phyloP scores from a whole-genome alignment of 371 early-diverging fungal species.

The Smittium mucronatum region DNA sequence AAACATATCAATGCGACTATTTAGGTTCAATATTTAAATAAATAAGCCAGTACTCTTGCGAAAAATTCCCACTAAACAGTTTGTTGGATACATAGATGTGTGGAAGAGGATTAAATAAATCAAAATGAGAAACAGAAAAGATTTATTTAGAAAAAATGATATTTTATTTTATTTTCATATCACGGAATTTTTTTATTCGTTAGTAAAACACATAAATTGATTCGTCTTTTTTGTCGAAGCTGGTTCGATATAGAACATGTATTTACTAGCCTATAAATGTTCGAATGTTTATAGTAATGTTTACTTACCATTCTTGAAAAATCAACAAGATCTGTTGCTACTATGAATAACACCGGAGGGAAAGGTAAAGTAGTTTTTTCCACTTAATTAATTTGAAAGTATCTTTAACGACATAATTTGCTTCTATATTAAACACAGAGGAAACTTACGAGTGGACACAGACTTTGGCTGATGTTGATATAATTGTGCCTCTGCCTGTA shows the following conservation, averaged over 20 bases:
- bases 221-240: not conserved
- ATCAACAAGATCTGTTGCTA: not conserved
- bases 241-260: not conserved
- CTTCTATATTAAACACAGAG: not conserved
- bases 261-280: not conserved
- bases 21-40: no score
- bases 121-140: no score
- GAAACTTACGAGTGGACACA: slow-evolving; percentile 10
- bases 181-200: no score
- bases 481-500: slow-evolving; percentile 1
- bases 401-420: not conserved
- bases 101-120: no score
- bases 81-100: no score
- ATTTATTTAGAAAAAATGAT: no score
- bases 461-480: slow-evolving; percentile 10
- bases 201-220: no score
- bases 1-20: no score
- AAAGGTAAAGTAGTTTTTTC: not conserved
- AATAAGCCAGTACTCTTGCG: no score
- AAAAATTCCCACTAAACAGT: no score
- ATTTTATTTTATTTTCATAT: no score
- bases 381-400: not conserved
- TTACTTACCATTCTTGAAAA: not conserved
- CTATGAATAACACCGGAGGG: not conserved
- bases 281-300: not conserved